phyloP scores from a whole-genome alignment of 441 rosid species.

The Gossypium davidsonii region DNA sequence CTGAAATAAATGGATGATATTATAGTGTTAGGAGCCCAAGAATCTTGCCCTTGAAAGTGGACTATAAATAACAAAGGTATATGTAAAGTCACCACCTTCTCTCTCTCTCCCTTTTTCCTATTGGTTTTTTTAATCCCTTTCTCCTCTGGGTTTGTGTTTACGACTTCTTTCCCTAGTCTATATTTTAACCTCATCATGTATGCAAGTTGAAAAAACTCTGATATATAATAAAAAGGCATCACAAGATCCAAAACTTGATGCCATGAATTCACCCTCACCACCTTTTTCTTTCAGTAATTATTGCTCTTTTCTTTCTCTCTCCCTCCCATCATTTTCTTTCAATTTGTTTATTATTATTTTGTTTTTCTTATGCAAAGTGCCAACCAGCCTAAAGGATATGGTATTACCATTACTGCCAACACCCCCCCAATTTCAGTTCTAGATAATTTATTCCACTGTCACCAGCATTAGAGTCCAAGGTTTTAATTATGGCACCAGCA shows the following conservation, averaged over 20 bases:
- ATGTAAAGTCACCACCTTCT: slow-evolving; percentile 21
- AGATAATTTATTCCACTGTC: slow-evolving; percentile 5
- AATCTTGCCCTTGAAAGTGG: slow-evolving; percentile 18
- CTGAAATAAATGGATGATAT: slow-evolving; percentile 16
- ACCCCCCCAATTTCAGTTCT: background rate
- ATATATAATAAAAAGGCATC: slow-evolving; percentile 8
- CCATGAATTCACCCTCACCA: slow-evolving; percentile 18
- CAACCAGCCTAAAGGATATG: slow-evolving; percentile 11
- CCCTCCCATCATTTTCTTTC: background rate
- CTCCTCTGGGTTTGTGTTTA: slow-evolving; percentile 15
- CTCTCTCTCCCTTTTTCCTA: background rate
- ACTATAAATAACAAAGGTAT: slow-evolving; percentile 10
- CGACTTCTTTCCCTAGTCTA: background rate
- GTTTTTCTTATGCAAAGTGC: slow-evolving; percentile 3
- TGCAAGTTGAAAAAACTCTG: slow-evolving; percentile 14
- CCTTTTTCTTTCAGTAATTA: slow-evolving; percentile 16
- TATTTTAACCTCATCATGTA: slow-evolving; percentile 16
- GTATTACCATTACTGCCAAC: background rate
- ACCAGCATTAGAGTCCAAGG: background rate
- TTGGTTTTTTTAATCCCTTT: slow-evolving; percentile 5
- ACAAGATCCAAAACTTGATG: slow-evolving; percentile 36
- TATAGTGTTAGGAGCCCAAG: slow-evolving; percentile 19
- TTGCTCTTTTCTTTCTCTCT: background rate
- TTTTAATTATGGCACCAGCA: background rate
- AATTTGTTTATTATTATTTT: slow-evolving; percentile 9